A percentile compares a stretch with the other conserved stretches of the same genome.
These are phyloP conservation scores for Cladosporium sp. DNA, from an alignment of 2,329 filamentous ascomycete genomes.

Conservation along the genomic window DNA sequence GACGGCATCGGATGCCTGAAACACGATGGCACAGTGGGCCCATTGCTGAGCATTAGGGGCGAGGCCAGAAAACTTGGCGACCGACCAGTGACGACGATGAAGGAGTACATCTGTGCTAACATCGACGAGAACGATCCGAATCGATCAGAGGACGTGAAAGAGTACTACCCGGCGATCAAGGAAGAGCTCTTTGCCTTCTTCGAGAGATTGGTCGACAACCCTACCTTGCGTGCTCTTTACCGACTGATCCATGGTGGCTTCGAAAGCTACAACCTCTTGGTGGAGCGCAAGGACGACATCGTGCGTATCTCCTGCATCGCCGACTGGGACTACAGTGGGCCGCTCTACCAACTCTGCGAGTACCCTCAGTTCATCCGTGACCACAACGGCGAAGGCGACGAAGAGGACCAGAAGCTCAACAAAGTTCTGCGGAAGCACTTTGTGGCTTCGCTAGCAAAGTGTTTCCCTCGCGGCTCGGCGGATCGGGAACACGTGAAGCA, in stretches of 20 bases:
- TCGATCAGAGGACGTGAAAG: background rate
- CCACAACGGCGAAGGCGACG: background rate
- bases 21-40: constrained; percentile 17
- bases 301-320: constrained; percentile 17
- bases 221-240: constrained; percentile 18
- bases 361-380: constrained; percentile 22
- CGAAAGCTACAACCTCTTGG: constrained; percentile 20
- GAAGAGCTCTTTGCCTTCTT: background rate
- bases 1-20: constrained; percentile 20
- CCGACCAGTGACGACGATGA: background rate
- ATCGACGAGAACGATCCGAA: background rate
- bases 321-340: constrained; percentile 18
- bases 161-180: constrained; percentile 5
- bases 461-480: constrained; percentile 2
- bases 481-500: constrained; percentile 13
- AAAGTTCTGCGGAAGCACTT: constrained; percentile 20
- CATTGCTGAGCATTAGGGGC: background rate
- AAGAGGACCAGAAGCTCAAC: constrained; percentile 10
- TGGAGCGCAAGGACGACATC: background rate
- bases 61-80: background rate
- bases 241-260: constrained; percentile 17
- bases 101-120: background rate
- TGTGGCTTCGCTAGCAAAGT: background rate
- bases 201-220: background rate
- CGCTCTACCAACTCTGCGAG: constrained; percentile 21